Base-by-base conservation (phyloP, 768 basidiomycete genomes). In the Leccinum broughii region DNA sequence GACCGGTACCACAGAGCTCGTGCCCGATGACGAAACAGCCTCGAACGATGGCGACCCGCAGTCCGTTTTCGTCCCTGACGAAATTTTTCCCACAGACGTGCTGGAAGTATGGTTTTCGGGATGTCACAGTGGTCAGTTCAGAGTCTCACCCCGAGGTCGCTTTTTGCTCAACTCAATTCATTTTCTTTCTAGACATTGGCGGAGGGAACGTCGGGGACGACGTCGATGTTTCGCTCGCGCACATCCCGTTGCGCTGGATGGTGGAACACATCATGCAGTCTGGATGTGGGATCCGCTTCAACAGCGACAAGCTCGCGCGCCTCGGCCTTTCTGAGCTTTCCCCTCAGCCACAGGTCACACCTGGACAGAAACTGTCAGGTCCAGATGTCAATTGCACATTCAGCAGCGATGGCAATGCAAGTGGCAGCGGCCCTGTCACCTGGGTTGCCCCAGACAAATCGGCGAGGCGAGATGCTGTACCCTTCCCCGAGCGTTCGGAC, bases 41-140 rank as follows among this genome's bases (percentile, higher is more conserved):
- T 13, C 53, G 26, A 37, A 55, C 22, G 15, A 0, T 14, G 15
- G 32, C 13, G 55, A 51, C n/a, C 11, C 54, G 3, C 2, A 30
- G 1, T 35, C 26, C 5, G 37, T 22, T n/a, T 56, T 57, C 49
- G 58, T 51, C 6, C 3, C 44, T 7, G 49, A 64, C 9, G 62
- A 62, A 48, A 3, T 26, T 1, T 52, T 11, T 10, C 1, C 22
- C 30, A 75, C 82, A 1, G 84, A 91, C 70, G 84, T 90, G 14
- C 69, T 85, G 9, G 91, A 93, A 69, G 89, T 92, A 2, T 93
- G 90, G 90, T 93, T 93, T 64, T 66, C 84, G 6, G 91, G 91
- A 1, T 84, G 85, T 61, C 91, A 92, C 65, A 70, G 75, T 49
- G 90, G 90, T 90, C 59, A 57, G 85, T 72, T 15, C 41, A 37